Conservation (phyloP, 495 filamentous ascomycete species). For the Tirmania nivea region DNA sequence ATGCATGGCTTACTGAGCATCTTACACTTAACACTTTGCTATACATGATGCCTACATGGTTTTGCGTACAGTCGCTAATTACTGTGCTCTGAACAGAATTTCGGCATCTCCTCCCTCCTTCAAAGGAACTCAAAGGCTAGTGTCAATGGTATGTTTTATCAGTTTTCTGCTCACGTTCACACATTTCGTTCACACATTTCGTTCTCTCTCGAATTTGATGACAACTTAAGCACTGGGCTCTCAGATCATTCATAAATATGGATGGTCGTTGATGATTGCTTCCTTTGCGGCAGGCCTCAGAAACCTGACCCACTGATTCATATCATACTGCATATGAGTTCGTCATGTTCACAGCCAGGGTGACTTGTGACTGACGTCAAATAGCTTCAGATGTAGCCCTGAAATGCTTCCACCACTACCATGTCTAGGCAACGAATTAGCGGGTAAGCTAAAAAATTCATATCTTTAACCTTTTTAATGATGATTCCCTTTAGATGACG, state of each 20-base stretch:
- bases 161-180: too few species aligned
- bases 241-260: constrained; percentile 13
- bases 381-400: too few species aligned
- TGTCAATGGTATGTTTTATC: too few species aligned
- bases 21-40: not conserved
- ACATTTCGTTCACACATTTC: not conserved
- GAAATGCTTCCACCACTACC: too few species aligned
- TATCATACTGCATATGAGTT: not conserved
- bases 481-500: constrained; percentile 63
- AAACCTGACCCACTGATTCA: constrained; percentile 99
- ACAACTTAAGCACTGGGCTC: constrained; percentile 96
- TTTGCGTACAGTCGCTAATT: constrained; percentile 1
- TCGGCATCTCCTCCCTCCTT: not conserved
- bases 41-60: not conserved
- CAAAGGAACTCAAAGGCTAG: not conserved
- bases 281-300: constrained; percentile 98
- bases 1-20: constrained; percentile 74
- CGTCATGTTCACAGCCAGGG: too few species aligned
- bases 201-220: constrained; percentile 41
- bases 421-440: too few species aligned
- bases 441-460: too few species aligned
- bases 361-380: too few species aligned
- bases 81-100: not conserved
- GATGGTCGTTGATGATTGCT: constrained; percentile 25
- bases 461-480: constrained; percentile 19